Base-by-base conservation (phyloP, 2,329 filamentous ascomycete species). In the Penicillium nordicum region DNA sequence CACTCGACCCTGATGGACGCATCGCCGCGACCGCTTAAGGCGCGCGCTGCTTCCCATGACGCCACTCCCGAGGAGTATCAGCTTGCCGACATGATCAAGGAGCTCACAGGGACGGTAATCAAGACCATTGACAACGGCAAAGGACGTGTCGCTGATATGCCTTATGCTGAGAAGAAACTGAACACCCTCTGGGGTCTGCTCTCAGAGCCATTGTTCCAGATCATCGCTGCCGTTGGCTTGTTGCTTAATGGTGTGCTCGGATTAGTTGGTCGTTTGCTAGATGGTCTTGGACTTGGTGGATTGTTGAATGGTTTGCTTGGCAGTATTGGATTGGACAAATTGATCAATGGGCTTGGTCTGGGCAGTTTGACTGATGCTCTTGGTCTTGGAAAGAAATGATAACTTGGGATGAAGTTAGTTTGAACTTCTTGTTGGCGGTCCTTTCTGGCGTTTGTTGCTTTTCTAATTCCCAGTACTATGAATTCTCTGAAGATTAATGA, bases 131-230 rank as follows among this genome's bases (percentile, higher is more conserved):
- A 97, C 69, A 87, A 88, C 61, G 89, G 89, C 27, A 94, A 92
- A 84, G 89, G 88, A 79, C 89, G 90, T 80, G 89, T 96, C 59
- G 86, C 89, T 69, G 89, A 90, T 69, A 94, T 96, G 89, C 92
- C 92, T 6, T 89, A 95, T 64, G 92, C 91, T 42, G 95, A 96
- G 87, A 93, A 96, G 82, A 87, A 93, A 79, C 82, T 96, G 58
- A 96, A 93, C 78, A 92, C 92, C 11, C 84, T 97, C 30, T 96
- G 92, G 91, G 85, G 80, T 30, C 80, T 96, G 47, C 68, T 76
- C 8, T 70, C 67, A 36, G 90, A 96, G 80, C 92, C 92, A 11
- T 79, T 96, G 23, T 90, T 92, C 82, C 92, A 97, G 82, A 96
- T 96, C 71, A 83, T 96, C 47, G 90, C 92, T 9, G 92, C 90